Percentiles rank a stretch among this genome's conserved stretches.
These are phyloP conservation scores for Seiridium unicorne DNA, from an alignment of 2,329 filamentous ascomycete species.

Conservation along the genomic window DNA sequence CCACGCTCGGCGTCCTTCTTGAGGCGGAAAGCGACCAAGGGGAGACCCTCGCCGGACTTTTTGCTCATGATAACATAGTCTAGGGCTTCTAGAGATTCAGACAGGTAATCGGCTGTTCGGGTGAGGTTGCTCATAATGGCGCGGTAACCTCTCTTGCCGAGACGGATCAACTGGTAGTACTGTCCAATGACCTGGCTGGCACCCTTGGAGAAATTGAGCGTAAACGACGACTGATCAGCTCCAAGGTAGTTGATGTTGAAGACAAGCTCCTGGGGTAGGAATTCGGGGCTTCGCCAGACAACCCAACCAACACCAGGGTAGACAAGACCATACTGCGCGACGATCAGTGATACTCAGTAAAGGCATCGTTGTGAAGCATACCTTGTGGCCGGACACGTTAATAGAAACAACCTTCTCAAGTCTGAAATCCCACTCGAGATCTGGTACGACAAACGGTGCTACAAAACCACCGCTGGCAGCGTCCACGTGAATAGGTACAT, in stretches of 20 bases:
- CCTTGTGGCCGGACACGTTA: slow-evolving; percentile 91
- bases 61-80: slow-evolving; percentile 90
- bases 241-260: slow-evolving; percentile 99
- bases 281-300: slow-evolving; percentile 81
- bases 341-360: background rate
- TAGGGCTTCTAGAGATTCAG: slow-evolving; percentile 67
- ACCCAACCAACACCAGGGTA: slow-evolving; percentile 96
- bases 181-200: slow-evolving; percentile 94
- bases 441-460: slow-evolving; percentile 82
- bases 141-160: slow-evolving; percentile 89
- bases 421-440: slow-evolving; percentile 88
- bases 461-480: slow-evolving; percentile 88
- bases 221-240: slow-evolving; percentile 92
- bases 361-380: slow-evolving; percentile 14
- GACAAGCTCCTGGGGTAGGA: slow-evolving; percentile 84
- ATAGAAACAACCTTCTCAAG: slow-evolving; percentile 87
- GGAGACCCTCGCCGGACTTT: slow-evolving; percentile 73
- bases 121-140: slow-evolving; percentile 95
- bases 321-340: slow-evolving; percentile 54
- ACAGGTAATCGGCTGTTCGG: slow-evolving; percentile 83
- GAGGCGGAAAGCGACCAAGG: slow-evolving; percentile 86
- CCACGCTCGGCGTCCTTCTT: slow-evolving; percentile 55
- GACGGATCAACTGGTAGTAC: slow-evolving; percentile 95
- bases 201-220: slow-evolving; percentile 95
- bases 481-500: slow-evolving; percentile 90